Base-by-base conservation (phyloP, 1,284 basidiomycete species). In the Marasmius sp. region DNA sequence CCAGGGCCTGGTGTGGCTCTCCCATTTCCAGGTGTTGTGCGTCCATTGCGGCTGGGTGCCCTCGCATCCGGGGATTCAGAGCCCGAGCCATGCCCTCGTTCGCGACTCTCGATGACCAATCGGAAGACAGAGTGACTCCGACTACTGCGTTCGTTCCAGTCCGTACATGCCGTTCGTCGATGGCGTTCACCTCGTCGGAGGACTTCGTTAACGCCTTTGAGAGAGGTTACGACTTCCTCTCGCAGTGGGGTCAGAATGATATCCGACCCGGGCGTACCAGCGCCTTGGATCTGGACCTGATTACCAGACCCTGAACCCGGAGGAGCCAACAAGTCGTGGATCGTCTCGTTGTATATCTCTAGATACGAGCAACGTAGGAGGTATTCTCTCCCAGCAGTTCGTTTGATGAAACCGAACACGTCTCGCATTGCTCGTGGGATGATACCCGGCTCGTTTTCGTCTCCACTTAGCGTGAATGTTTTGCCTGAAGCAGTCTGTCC, bases 91-190 rank as follows among this genome's bases (percentile, higher is more conserved):
- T 68, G 66, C 5, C 85, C 83, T 59, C 90, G 75, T 69, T 92
- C 90, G 57, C 92, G 79, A 67, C 89, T 91, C 75, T 94, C 92
- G 49, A 94, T 86, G 0, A 96, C 94, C 41, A 97, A 84, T 49
- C 95, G 82, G 76, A 98, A 97, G 0, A 98, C 92, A 64, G 92
- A 94, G 75, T 98, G 97, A 76, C 91, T 94, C 22, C 97, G 83
- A 68, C 92, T 95, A 76, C 92, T 95, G 49, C 95, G 79, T 69
- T 95, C 93, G 73, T 99, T 99, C 94, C 95, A 99, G 73, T 99
- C 97, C 14, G 97, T 99, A 66, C 89, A 92, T 0, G 95, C 96
- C 3, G 95, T 96, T 66, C 95, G 84, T 47, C 97, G 79, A 69
- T 95, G 93, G 1, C 89, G 88, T 72, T 96, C 94, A 8, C 97